Conservation (phyloP, 345 rosid species). For the Triadica sebifera region DNA sequence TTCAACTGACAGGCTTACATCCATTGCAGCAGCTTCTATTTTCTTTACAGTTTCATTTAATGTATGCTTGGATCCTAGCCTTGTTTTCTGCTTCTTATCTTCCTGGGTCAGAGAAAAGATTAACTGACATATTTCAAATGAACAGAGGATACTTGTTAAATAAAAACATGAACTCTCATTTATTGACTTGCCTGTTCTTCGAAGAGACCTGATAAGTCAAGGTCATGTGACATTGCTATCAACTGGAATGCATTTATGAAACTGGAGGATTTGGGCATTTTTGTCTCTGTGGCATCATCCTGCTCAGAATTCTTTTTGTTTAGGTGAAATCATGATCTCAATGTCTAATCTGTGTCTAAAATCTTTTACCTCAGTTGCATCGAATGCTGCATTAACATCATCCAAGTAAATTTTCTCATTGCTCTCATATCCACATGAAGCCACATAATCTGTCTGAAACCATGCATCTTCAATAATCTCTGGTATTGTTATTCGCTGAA, state of each 20-base stretch:
- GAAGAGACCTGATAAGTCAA: conserved; percentile 88
- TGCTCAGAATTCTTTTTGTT: conserved; percentile 33
- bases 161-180: conserved; percentile 4
- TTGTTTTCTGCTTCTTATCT: conserved; percentile 59
- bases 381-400: conserved; percentile 56
- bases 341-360: neutral
- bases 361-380: conserved; percentile 54
- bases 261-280: conserved; percentile 49
- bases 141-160: conserved; percentile 7
- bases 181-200: conserved; percentile 61
- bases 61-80: conserved; percentile 64
- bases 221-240: conserved; percentile 93
- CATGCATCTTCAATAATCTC: conserved; percentile 73
- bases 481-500: conserved; percentile 63
- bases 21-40: conserved; percentile 79
- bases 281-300: conserved; percentile 48
- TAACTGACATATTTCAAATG: conserved; percentile 7
- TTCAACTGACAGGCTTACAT: conserved; percentile 56
- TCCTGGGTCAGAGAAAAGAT: conserved; percentile 40
- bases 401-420: conserved; percentile 42
- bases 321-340: conserved; percentile 4
- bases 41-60: conserved; percentile 69
- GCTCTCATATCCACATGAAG: conserved; percentile 40
- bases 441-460: conserved; percentile 65
- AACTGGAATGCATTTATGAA: conserved; percentile 87